These are phyloP conservation scores for Heritiera littoralis DNA, from an alignment of 345 rosid genomes.

Conservation along the genomic window DNA sequence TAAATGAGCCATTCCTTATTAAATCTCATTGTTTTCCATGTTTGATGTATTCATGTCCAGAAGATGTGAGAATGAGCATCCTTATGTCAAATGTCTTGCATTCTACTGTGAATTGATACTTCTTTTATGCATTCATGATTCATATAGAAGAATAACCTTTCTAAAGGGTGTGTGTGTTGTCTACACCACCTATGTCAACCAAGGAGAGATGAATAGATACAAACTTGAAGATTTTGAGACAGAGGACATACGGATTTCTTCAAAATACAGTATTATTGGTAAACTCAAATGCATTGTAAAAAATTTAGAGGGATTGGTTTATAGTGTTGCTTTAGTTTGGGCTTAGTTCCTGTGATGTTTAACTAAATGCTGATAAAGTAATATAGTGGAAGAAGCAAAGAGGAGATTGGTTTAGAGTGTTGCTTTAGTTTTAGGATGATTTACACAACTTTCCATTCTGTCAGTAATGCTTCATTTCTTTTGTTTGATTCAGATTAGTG, in stretches of 20 bases:
- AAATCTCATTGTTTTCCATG: conserved; percentile 13
- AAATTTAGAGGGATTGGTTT: not conserved
- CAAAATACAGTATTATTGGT: not conserved
- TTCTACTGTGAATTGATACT: not conserved
- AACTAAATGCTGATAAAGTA: not conserved
- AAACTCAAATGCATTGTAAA: conserved; percentile 10
- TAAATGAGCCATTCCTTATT: conserved; percentile 25
- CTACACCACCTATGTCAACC: not conserved
- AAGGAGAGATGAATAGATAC: not conserved
- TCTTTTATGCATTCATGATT: not conserved
- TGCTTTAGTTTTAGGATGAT: conserved; percentile 7
- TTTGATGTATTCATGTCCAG: not conserved
- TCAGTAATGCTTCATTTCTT: conserved; percentile 1
- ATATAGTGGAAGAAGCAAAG: not conserved
- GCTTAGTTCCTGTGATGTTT: not conserved
- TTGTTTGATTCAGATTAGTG: conserved; percentile 68
- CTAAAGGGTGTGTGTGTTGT: not conserved
- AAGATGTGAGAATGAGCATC: conserved; percentile 4
- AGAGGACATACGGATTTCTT: conserved; percentile 4
- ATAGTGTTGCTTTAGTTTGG: not conserved
- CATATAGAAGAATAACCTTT: conserved; percentile 3
- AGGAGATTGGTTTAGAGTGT: not conserved
- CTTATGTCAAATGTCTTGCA: conserved; percentile 11
- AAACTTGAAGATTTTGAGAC: not conserved
- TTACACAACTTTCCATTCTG: conserved; percentile 11